A percentile compares a stretch with the other conserved stretches of the same genome.
These are phyloP conservation scores for Zymoseptoria tritici DNA, from an alignment of 2,329 filamentous ascomycete genomes.

Conservation along the genomic window DNA sequence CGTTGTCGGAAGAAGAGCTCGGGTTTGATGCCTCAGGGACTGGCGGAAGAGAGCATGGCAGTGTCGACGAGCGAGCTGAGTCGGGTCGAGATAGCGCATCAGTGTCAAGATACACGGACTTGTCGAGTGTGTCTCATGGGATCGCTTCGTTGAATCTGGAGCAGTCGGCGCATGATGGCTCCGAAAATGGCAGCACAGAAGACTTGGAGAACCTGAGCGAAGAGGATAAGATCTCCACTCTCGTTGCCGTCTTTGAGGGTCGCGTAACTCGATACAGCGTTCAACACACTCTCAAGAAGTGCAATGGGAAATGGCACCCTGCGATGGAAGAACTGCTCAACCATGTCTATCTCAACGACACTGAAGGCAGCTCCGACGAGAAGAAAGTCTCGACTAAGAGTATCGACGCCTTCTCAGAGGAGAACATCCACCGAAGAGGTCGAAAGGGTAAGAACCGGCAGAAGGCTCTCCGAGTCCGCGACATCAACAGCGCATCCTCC, in stretches of 20 bases:
- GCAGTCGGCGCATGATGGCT: slow-evolving; percentile 11
- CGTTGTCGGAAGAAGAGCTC: slow-evolving; percentile 56
- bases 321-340: slow-evolving; percentile 77
- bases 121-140: slow-evolving; percentile 43
- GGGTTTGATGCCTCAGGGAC: slow-evolving; percentile 72
- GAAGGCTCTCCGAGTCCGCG: slow-evolving; percentile 29
- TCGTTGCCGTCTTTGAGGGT: slow-evolving; percentile 65
- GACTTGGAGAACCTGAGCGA: slow-evolving; percentile 40
- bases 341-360: slow-evolving; percentile 66
- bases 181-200: slow-evolving; percentile 22
- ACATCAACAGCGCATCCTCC: slow-evolving; percentile 18
- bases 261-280: slow-evolving; percentile 58
- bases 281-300: slow-evolving; percentile 58
- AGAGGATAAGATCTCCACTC: slow-evolving; percentile 55
- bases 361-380: slow-evolving; percentile 43
- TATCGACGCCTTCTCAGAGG: slow-evolving; percentile 70
- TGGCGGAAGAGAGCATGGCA: slow-evolving; percentile 27
- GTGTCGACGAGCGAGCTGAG: slow-evolving; percentile 27
- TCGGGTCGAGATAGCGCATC: slow-evolving; percentile 30
- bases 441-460: slow-evolving; percentile 40
- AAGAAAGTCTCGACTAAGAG: slow-evolving; percentile 53
- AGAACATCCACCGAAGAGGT: slow-evolving; percentile 40
- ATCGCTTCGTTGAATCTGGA: slow-evolving; percentile 32
- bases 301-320: slow-evolving; percentile 56
- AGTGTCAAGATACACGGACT: slow-evolving; percentile 43